A percentile compares a stretch with the other conserved stretches of the same genome.
Evolutionary conservation across 768 basidiomycete genomes (phyloP).

Genomic region (Porphyrellus cyaneotinctus): DNA sequence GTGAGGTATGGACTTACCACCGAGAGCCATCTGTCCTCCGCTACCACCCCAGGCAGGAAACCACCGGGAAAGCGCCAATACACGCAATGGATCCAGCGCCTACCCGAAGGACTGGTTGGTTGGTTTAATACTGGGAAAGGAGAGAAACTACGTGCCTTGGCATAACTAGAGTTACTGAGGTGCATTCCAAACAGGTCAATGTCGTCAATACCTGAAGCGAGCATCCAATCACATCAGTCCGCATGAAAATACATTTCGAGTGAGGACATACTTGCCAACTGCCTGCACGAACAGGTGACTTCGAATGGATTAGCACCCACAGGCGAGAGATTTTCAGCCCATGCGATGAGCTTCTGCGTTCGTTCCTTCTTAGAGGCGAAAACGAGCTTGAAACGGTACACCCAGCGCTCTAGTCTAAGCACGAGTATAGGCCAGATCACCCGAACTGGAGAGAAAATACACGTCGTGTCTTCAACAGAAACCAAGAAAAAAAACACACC

Average conservation of each 20-base stretch:
- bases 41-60: slow-evolving; percentile 56
- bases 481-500: slow-evolving; percentile 42
- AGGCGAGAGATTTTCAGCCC: slow-evolving; percentile 46
- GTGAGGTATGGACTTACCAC: slow-evolving; percentile 22
- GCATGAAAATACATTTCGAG: background rate
- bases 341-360: slow-evolving; percentile 36
- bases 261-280: slow-evolving; percentile 50
- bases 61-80: slow-evolving; percentile 43
- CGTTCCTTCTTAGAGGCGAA: slow-evolving; percentile 36
- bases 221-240: background rate
- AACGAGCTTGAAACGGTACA: slow-evolving; percentile 34
- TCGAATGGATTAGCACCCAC: slow-evolving; percentile 58
- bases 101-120: slow-evolving; percentile 8
- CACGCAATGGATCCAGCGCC: slow-evolving; percentile 46
- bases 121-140: fast-evolving
- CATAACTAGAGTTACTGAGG: slow-evolving; percentile 78
- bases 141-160: slow-evolving; percentile 46
- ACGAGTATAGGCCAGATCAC: slow-evolving; percentile 48
- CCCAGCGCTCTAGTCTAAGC: slow-evolving; percentile 31
- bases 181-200: slow-evolving; percentile 64
- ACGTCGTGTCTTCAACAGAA: background rate
- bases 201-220: slow-evolving; percentile 57
- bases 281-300: slow-evolving; percentile 35
- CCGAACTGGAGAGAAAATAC: slow-evolving; percentile 37
- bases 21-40: slow-evolving; percentile 62